phyloP scores from a whole-genome alignment of 345 rosid genomes.

The Orychophragmus violaceus region DNA sequence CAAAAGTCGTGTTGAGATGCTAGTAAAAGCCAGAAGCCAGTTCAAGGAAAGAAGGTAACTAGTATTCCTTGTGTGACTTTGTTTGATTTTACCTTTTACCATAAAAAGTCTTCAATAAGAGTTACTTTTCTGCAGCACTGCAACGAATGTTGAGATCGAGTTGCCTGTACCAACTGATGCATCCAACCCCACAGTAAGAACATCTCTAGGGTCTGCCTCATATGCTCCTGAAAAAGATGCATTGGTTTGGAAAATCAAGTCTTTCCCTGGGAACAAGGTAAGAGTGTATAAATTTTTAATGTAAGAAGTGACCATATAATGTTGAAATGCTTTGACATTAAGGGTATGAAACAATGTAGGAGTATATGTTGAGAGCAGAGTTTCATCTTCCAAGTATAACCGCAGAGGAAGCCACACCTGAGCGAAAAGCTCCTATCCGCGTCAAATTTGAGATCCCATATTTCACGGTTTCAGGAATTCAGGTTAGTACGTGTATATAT shows the following conservation, averaged over 20 bases:
- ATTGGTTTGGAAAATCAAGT: slow-evolving; percentile 69
- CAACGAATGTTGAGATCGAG: slow-evolving; percentile 71
- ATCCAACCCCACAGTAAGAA: slow-evolving; percentile 59
- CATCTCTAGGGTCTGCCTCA: slow-evolving; percentile 70
- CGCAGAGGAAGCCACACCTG: slow-evolving; percentile 73
- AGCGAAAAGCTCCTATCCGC: slow-evolving; percentile 85
- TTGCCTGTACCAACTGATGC: slow-evolving; percentile 72
- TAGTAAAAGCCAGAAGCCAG: slow-evolving; percentile 68
- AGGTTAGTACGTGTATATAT: slow-evolving; percentile 35
- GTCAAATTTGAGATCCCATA: slow-evolving; percentile 95
- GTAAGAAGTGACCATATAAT: not conserved
- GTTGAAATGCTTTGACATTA: not conserved
- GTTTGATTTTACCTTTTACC: not conserved
- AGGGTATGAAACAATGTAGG: slow-evolving; percentile 38
- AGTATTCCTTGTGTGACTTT: not conserved
- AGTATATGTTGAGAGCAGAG: slow-evolving; percentile 82
- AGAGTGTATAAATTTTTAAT: not conserved
- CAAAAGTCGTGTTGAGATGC: slow-evolving; percentile 62
- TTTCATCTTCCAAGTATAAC: slow-evolving; percentile 83
- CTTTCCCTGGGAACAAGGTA: slow-evolving; percentile 71
- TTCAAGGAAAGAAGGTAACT: slow-evolving; percentile 67
- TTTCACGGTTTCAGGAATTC: slow-evolving; percentile 88
- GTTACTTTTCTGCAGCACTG: slow-evolving; percentile 42
- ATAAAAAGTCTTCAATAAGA: not conserved
- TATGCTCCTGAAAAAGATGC: slow-evolving; percentile 82